Evolutionary conservation across 176 grass and related monocot genomes (phyloP).

Genomic region (Zoysia pacifica): DNA sequence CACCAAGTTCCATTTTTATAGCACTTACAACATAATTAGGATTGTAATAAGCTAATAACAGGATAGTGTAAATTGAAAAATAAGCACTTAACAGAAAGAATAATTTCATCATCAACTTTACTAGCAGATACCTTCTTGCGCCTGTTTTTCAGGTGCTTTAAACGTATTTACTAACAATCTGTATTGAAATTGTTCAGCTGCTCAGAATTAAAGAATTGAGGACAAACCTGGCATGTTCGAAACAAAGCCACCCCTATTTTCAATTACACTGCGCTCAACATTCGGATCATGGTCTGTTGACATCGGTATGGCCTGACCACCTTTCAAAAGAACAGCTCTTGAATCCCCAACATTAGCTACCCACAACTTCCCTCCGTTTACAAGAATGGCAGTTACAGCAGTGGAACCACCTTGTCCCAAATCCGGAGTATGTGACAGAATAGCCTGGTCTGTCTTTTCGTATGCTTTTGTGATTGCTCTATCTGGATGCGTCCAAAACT

Average conservation of each 20-base stretch:
- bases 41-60: no score
- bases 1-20: not conserved
- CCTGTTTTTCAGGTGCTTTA: no score
- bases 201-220: no score
- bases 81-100: no score
- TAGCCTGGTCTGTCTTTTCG: constrained; percentile 84
- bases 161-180: no score
- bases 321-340: constrained; percentile 83
- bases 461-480: constrained; percentile 76
- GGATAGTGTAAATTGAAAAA: no score
- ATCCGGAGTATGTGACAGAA: constrained; percentile 75
- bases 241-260: constrained; percentile 88
- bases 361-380: constrained; percentile 71
- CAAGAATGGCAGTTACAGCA: constrained; percentile 86
- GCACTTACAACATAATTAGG: not conserved
- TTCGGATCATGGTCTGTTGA: constrained; percentile 87
- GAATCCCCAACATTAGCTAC: constrained; percentile 93
- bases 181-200: no score
- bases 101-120: no score
- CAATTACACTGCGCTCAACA: constrained; percentile 65
- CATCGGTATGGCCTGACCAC: constrained; percentile 65
- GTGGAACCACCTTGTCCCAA: constrained; percentile 83
- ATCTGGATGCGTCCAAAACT: constrained; percentile 80
- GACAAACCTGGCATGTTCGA: constrained; percentile 85
- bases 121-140: no score